These are phyloP conservation scores for Haplosporangium sp. DNA, from an alignment of 371 early-diverging fungal genomes.

Conservation along the genomic window DNA sequence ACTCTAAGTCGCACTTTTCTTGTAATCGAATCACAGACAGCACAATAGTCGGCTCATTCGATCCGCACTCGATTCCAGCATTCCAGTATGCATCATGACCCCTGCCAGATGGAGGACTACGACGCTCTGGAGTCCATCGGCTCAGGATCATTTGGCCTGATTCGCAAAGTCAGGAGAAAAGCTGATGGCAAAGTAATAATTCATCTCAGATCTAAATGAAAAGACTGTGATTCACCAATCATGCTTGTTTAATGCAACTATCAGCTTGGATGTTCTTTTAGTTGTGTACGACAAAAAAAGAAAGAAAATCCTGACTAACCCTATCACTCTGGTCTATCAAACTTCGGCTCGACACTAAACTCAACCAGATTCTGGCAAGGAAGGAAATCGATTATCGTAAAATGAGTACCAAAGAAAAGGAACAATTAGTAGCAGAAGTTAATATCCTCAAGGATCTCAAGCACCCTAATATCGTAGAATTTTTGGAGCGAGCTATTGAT, in stretches of 20 bases:
- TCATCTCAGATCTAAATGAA: not conserved
- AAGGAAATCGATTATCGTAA: conserved; percentile 82
- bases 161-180: conserved; percentile 71
- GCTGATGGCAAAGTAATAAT: conserved; percentile 62
- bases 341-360: not conserved
- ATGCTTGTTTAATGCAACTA: not conserved
- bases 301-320: not conserved
- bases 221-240: not conserved
- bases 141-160: conserved; percentile 71
- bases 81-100: conserved; percentile 25
- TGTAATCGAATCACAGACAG: not conserved
- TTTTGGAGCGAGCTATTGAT: conserved; percentile 75
- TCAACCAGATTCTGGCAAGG: conserved; percentile 67
- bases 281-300: no score
- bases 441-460: conserved; percentile 77
- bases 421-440: conserved; percentile 78
- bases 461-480: conserved; percentile 81
- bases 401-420: conserved; percentile 74
- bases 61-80: not conserved
- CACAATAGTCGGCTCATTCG: not conserved
- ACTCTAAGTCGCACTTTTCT: not conserved
- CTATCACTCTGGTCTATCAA: not conserved
- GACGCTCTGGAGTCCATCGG: conserved; percentile 60
- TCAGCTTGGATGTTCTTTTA: not conserved
- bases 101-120: conserved; percentile 42